Base-by-base conservation (phyloP, 805 yeast genomes). In the Metschnikowia baotianmanensis region DNA sequence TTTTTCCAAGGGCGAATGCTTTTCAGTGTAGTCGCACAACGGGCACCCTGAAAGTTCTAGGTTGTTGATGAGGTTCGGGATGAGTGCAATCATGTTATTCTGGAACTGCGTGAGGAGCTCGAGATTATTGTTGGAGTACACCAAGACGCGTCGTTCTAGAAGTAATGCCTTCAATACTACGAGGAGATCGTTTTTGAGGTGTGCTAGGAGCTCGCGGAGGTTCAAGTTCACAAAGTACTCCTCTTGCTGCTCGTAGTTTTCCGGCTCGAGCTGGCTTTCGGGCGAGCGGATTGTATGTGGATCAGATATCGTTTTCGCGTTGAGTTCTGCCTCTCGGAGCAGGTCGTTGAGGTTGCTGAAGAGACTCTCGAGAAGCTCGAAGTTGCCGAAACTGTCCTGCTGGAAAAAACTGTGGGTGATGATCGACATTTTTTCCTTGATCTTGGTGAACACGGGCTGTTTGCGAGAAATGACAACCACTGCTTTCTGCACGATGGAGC, bases 401-500 rank as follows among this genome's bases (percentile, higher is more conserved):
- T 79, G 71, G 57, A 93, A 93, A 61, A 82, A 91, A 1, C 89
- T 84, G 45, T 82, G 79, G 0, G 98, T 90, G 22, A 91, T 86
- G 19, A 93, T 87, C 34, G 95, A 83, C 47, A 93, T 65, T 60
- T 93, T 93, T 53, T 93, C 97, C 55, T 83, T 85, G 42, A 93
- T 78, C 46, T 89, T 95, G 11, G 86, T 83, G 56, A 87, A 88
- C 2, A 93, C 79, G 1, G 99, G 98, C 58, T 84, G 83, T 25
- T 63, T 56, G 43, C 86, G 74, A 4, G 86, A 77, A n/a, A 93
- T 76, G 27, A 93, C 82, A 5, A 93, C 96, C 21, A 93, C 77
- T 0, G 96, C 83, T 56, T 93, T 93, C 55, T 93, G 99, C 3
- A 93, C 90, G 0, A 88, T 81, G 2, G 96, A 84, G 42, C 99